Evolutionary conservation across 352 stramenopile genomes (phyloP), one percentile per base, ranked within the genome.

Genomic region (Phytophthora capsici): DNA sequence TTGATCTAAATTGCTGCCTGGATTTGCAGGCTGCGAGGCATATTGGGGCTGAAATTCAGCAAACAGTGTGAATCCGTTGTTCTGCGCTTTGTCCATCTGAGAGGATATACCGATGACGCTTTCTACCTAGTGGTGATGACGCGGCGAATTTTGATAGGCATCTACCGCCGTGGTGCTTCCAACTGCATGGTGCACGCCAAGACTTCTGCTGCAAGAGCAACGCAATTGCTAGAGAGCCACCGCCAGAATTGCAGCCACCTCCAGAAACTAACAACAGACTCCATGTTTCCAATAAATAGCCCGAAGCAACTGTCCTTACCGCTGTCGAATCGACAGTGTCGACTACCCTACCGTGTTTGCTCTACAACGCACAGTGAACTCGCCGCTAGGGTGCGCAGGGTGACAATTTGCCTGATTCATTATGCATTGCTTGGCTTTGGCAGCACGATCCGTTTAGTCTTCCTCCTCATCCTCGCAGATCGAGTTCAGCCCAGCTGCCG

Each of bases 401-500:
- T 17, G 23, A 17, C 28, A 20, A 12, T 38, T 48, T 56, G 17
- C 55, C 51, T 68, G 45, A 41, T 46, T 57, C 28, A 57, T 20
- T 56, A 38, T 52, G 51, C 44, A 37, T 59, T 63, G 55, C 47
- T 49, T 69, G 66, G 49, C 26, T 61, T 50, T 59, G 53, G 51
- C 44, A 51, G 36, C 43, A 41, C 36, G 43, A 22, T 50, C 41
- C 43, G 52, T 57, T 54, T 79, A 71, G 22, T 80, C 61, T 19
- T 86, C 76, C 46, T 86, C 73, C 36, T 78, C 47, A 26, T 75
- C 66, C 57, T 93, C 82, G 34, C 66, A 75, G 66, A 94, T 92
- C 51, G 84, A 82, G 78, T 87, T 88, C 44, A 94, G 77, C 1
- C 77, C 75, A 34, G 66, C 59, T 30, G 84, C 73, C 25, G 69